These are phyloP conservation scores for Backusella tuberculispora DNA, from an alignment of 192 early-diverging fungal species.

Conservation along the genomic window DNA sequence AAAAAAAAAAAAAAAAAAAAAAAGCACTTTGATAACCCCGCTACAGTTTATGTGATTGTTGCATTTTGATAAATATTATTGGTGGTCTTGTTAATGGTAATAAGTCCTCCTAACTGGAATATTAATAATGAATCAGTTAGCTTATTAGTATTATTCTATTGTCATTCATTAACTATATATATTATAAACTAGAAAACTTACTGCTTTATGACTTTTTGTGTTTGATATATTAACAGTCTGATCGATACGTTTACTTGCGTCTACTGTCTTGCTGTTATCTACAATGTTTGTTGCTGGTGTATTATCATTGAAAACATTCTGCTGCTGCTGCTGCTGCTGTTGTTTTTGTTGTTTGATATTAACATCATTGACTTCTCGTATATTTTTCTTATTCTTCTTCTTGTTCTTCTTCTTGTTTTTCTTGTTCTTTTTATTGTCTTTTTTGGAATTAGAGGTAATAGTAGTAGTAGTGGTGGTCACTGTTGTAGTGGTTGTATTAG, in stretches of 20 bases:
- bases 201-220: background rate
- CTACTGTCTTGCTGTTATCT: background rate
- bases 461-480: no score
- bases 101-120: background rate
- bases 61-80: constrained; percentile 12
- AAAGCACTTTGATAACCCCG: no score
- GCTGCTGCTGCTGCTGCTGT: background rate
- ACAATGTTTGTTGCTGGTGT: background rate
- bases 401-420: no score
- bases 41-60: background rate
- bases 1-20: background rate
- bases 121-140: background rate
- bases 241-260: background rate
- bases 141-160: background rate
- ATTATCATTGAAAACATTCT: background rate
- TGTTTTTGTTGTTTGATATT: background rate
- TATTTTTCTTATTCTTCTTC: no score
- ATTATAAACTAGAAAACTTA: background rate
- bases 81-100: constrained; percentile 6
- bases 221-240: background rate
- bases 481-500: no score
- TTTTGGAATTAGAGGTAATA: no score
- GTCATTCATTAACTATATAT: background rate
- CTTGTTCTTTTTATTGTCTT: no score
- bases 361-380: no score